phyloP scores from a whole-genome alignment of 192 early-diverging fungal species.

The Diversispora eburnea region DNA sequence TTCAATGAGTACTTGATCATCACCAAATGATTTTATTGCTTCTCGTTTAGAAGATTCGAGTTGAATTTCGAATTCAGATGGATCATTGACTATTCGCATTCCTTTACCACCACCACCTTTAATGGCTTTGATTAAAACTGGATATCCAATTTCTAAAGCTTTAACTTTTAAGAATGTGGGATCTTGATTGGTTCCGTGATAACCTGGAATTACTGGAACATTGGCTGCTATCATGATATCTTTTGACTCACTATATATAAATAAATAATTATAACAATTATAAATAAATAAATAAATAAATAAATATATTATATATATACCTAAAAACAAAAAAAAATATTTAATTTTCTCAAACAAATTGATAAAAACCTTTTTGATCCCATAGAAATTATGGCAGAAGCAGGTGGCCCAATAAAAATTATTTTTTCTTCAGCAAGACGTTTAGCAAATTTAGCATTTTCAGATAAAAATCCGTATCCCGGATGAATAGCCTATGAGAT shows the following conservation, averaged over 20 bases:
- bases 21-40: slow-evolving; percentile 86
- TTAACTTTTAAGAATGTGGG: slow-evolving; percentile 65
- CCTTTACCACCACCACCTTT: slow-evolving; percentile 98
- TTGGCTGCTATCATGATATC: slow-evolving; percentile 85
- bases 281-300: neutral
- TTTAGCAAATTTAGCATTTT: slow-evolving; percentile 88
- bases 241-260: slow-evolving; percentile 69
- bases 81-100: slow-evolving; percentile 84
- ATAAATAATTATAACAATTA: neutral
- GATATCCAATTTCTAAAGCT: slow-evolving; percentile 85
- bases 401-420: slow-evolving; percentile 89
- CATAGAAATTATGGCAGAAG: slow-evolving; percentile 85
- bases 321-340: too few relatives aligned
- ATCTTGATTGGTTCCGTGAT: slow-evolving; percentile 87
- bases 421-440: slow-evolving; percentile 60
- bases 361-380: slow-evolving; percentile 73
- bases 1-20: slow-evolving; percentile 86
- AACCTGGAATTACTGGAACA: slow-evolving; percentile 91
- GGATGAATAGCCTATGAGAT: slow-evolving; percentile 83
- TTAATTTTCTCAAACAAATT: neutral
- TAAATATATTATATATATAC: neutral
- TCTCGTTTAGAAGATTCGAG: slow-evolving; percentile 81
- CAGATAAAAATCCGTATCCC: slow-evolving; percentile 95
- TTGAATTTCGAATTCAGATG: slow-evolving; percentile 80
- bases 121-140: slow-evolving; percentile 96